Percentiles rank a stretch among this genome's conserved stretches.
These are phyloP conservation scores for Tetragonia tetragonoides DNA, from an alignment of 148 eudicot species.

Conservation along the genomic window DNA sequence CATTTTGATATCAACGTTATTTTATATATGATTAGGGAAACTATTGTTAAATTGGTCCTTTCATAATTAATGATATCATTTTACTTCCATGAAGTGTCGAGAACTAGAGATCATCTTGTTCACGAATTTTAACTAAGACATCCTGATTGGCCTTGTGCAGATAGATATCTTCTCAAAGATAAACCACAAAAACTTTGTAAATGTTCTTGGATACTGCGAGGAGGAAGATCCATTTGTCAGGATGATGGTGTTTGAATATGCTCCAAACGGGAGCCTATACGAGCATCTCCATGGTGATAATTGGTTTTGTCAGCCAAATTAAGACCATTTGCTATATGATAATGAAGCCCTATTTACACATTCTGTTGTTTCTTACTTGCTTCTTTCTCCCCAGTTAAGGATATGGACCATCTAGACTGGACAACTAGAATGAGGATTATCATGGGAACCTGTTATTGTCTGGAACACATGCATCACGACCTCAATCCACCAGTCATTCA, in stretches of 20 bases:
- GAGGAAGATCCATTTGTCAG: conserved; percentile 68
- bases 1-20: not conserved
- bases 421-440: conserved; percentile 50
- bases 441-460: conserved; percentile 68
- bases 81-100: not conserved
- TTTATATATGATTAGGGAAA: not conserved
- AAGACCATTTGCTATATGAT: not conserved
- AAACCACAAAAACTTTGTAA: conserved; percentile 68
- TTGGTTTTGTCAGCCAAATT: not conserved
- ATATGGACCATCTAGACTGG: conserved; percentile 67
- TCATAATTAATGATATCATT: not conserved
- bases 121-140: not conserved
- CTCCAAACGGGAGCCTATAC: conserved; percentile 58
- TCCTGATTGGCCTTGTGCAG: conserved; percentile 31
- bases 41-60: not conserved
- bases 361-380: conserved; percentile 3
- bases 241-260: conserved; percentile 80
- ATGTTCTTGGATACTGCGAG: conserved; percentile 65
- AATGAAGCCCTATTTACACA: not conserved
- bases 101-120: conserved; percentile 1
- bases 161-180: conserved; percentile 49
- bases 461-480: conserved; percentile 63
- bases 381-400: conserved; percentile 38
- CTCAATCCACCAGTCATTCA: conserved; percentile 46
- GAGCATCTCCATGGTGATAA: conserved; percentile 70